These are phyloP conservation scores for Phytophthora melonis DNA, from an alignment of 352 stramenopile genomes.

Conservation along the genomic window DNA sequence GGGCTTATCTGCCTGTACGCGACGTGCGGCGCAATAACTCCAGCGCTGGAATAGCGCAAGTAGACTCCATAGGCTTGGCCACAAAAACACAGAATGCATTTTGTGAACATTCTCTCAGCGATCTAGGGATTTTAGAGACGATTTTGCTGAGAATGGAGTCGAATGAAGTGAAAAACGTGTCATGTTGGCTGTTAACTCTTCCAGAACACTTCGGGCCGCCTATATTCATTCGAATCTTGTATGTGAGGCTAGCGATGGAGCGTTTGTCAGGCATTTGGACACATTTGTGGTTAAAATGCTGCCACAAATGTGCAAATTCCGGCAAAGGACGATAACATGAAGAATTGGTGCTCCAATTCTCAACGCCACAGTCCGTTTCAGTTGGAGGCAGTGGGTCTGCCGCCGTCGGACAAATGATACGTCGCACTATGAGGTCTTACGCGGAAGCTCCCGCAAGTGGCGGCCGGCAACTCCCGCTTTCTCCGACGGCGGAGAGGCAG, in stretches of 20 bases:
- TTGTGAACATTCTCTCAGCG: no score
- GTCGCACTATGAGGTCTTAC: not conserved
- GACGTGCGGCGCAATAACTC: no score
- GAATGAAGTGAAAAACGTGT: no score
- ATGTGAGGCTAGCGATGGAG: no score
- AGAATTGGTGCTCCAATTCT: not conserved
- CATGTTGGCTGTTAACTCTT: no score
- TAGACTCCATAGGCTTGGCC: not conserved
- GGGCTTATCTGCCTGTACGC: no score
- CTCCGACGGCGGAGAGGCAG: constrained; percentile 14
- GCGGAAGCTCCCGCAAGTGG: not conserved
- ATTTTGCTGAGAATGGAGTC: no score
- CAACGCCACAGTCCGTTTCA: constrained; percentile 16
- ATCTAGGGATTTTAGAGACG: no score
- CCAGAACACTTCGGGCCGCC: no score
- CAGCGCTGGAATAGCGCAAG: not conserved
- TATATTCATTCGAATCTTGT: no score
- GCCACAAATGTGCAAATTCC: not conserved
- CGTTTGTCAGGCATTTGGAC: no score
- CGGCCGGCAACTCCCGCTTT: constrained; percentile 1
- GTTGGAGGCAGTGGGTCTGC: not conserved
- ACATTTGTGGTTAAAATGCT: not conserved
- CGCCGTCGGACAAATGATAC: constrained; percentile 27
- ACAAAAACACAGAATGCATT: not conserved
- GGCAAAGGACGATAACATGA: not conserved